A percentile compares a stretch with the other conserved stretches of the same genome.
Evolutionary conservation across 306 rosid genomes (phyloP).

Genomic region (Gynostemma pentaphyllum): DNA sequence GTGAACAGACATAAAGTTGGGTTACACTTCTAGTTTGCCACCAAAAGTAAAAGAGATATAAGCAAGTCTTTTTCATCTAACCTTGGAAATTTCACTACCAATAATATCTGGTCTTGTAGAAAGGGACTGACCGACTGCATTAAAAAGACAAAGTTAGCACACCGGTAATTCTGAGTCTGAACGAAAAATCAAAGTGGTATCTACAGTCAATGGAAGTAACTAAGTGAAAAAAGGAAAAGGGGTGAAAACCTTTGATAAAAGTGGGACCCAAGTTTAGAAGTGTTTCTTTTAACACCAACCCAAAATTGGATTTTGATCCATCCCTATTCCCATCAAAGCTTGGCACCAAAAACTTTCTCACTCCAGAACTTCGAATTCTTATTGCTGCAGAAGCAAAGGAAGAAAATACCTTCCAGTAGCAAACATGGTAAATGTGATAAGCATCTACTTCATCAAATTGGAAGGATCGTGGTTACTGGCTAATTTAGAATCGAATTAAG

Average conservation of each 20-base stretch:
- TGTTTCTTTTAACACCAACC: slow-evolving; percentile 70
- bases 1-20: neutral
- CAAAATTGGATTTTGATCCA: slow-evolving; percentile 59
- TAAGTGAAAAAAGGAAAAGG: neutral
- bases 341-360: slow-evolving; percentile 30
- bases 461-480: neutral
- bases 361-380: slow-evolving; percentile 50
- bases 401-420: slow-evolving; percentile 50
- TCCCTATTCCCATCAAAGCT: slow-evolving; percentile 28
- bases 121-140: slow-evolving; percentile 98
- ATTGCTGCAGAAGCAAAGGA: slow-evolving; percentile 69
- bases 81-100: slow-evolving; percentile 90
- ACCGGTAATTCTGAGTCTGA: slow-evolving; percentile 33
- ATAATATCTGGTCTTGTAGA: slow-evolving; percentile 96
- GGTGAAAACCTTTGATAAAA: slow-evolving; percentile 71
- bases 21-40: neutral
- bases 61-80: slow-evolving; percentile 20
- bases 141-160: slow-evolving; percentile 47
- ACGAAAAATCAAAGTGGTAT: slow-evolving; percentile 18
- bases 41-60: neutral
- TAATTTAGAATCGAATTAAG: neutral
- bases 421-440: slow-evolving; percentile 19
- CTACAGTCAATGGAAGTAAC: neutral
- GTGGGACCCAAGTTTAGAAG: slow-evolving; percentile 89
- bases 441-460: slow-evolving; percentile 10